Percentiles rank a stretch among this genome's conserved stretches.
Conservation (phyloP, 208 protist species). For the Crithidia acanthocephali region DNA sequence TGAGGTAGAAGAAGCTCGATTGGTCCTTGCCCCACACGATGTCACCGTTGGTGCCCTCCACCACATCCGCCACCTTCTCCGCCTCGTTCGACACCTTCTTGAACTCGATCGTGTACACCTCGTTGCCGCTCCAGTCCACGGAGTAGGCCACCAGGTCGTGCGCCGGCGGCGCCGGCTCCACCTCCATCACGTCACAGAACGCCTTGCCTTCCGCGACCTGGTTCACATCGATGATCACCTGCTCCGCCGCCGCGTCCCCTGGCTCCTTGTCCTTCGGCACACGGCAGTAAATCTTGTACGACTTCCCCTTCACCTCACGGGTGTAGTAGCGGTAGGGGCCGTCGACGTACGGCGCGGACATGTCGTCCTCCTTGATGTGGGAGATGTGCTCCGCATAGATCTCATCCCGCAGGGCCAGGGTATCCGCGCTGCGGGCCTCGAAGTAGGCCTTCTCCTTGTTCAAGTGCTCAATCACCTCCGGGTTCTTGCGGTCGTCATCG, state of each 20-base stretch:
- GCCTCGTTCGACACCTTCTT: slow-evolving; percentile 27
- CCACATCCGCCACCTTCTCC: slow-evolving; percentile 43
- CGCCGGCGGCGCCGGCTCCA: slow-evolving; percentile 58
- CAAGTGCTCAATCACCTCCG: slow-evolving; percentile 83
- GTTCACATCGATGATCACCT: slow-evolving; percentile 88
- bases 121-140: slow-evolving; percentile 84
- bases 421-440: slow-evolving; percentile 64
- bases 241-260: slow-evolving; percentile 55
- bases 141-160: slow-evolving; percentile 83
- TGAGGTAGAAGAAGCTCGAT: slow-evolving; percentile 84
- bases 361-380: slow-evolving; percentile 88
- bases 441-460: slow-evolving; percentile 84
- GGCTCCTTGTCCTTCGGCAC: slow-evolving; percentile 51
- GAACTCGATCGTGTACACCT: slow-evolving; percentile 87
- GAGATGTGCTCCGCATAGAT: slow-evolving; percentile 89
- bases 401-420: slow-evolving; percentile 52
- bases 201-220: slow-evolving; percentile 78
- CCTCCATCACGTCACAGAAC: slow-evolving; percentile 71
- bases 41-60: slow-evolving; percentile 75
- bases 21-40: slow-evolving; percentile 74
- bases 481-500: slow-evolving; percentile 73
- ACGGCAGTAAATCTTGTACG: slow-evolving; percentile 91
- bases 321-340: slow-evolving; percentile 85
- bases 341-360: slow-evolving; percentile 72
- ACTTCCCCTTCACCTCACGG: slow-evolving; percentile 78